A percentile compares a stretch with the other conserved stretches of the same genome.
phyloP scores from a whole-genome alignment of 495 filamentous ascomycete species.

The Daldinia loculata region DNA sequence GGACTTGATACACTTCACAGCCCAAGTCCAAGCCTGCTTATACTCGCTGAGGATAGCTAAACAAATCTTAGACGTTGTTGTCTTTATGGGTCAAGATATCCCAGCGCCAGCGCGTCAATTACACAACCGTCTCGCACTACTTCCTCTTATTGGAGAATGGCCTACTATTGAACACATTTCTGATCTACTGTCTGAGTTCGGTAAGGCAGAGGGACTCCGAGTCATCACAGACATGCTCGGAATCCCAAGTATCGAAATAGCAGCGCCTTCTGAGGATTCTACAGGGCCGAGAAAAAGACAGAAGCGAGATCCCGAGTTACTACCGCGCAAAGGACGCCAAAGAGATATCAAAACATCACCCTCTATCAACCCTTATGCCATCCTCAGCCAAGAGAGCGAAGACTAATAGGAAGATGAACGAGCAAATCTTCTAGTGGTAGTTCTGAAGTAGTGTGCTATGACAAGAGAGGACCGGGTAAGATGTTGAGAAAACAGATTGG shows the following conservation, averaged over 20 bases:
- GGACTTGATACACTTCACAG: constrained; percentile 69
- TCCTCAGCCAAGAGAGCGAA: constrained; percentile 34
- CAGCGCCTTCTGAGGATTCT: not conserved
- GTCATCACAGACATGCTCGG: constrained; percentile 35
- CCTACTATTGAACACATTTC: constrained; percentile 39
- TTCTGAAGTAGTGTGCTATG: not conserved
- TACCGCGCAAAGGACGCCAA: constrained; percentile 9
- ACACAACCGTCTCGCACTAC: constrained; percentile 19
- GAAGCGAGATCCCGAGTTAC: constrained; percentile 8
- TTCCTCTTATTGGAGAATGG: constrained; percentile 42
- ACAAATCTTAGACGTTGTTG: constrained; percentile 59
- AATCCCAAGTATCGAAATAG: constrained; percentile 7
- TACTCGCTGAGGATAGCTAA: constrained; percentile 73
- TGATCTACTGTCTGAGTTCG: constrained; percentile 18
- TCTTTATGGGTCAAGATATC: constrained; percentile 21
- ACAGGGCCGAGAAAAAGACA: constrained; percentile 9
- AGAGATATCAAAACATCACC: constrained; percentile 9
- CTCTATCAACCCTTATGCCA: constrained; percentile 36
- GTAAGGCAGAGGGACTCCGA: constrained; percentile 12
- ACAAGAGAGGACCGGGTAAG: not conserved
- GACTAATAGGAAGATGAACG: constrained; percentile 9
- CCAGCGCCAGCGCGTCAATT: constrained; percentile 27
- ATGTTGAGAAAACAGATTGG: not conserved
- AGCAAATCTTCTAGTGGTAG: not conserved
- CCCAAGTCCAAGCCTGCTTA: constrained; percentile 67